Evolutionary conservation across 2,329 filamentous ascomycete species (phyloP), one percentile per base, ranked within the genome.

Genomic region (Fusarium devonianum): DNA sequence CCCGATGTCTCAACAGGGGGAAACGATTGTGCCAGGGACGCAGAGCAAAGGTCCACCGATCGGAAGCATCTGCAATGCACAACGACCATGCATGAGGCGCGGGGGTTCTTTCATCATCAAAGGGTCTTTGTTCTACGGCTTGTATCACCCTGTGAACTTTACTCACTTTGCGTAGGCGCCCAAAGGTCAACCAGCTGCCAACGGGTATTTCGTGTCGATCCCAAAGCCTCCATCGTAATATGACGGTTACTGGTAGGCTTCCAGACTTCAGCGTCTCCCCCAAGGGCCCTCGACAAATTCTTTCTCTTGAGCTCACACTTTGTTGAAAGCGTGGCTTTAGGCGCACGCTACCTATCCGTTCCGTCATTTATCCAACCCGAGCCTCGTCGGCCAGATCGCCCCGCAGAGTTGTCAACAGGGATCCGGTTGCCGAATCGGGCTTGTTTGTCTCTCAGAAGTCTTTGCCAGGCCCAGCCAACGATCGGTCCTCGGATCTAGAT

Each of bases 401-500:
- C 28, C 40, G 33, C 53, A 26, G n/a, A 26, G 33, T 16, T 33
- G 22, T 53, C 33, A 13, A 26, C 39, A 26, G 28, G 17, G 53
- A 25, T 32, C 19, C 33, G 22, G 32, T 29, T 41, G 32, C 29
- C 21, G 33, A 43, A 39, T 49, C 29, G 28, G 34, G 40, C 21
- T 12, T 18, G 34, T 28, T 43, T 58, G 49, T 49, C 39, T 45
- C 33, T 32, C 19, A 11, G 4, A 7, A 49, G 40, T 37, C 14
- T 30, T 19, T 14, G 36, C 26, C 7, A 16, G 30, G 25, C 26
- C n/a, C 19, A 37, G 25, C 37, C 18, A 33, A 32, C 36, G n/a
- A 22, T 13, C 30, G 3, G 6, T 17, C 18, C n/a, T 7, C 13
- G 8, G 19, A 22, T 35, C n/a, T n/a, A 18, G 19, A 37, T 8